Conservation (phyloP, 768 basidiomycete species). For the Pleurotus platypus region DNA sequence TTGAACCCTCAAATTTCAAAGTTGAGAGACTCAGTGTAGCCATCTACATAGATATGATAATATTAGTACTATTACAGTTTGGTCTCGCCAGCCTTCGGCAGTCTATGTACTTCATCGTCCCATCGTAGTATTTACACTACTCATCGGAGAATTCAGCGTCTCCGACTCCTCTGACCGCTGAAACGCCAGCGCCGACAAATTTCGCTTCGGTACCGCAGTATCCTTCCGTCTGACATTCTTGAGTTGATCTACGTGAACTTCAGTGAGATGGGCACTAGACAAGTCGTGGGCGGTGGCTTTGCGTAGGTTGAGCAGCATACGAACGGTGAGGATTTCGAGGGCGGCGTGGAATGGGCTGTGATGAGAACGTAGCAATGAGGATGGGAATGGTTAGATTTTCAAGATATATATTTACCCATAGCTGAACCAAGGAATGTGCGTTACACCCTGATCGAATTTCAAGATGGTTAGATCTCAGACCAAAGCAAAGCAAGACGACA, state of each 20-base stretch:
- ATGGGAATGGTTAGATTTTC: neutral
- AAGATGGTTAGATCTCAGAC: neutral
- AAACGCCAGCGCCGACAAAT: neutral
- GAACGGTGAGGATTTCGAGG: slow-evolving; percentile 40
- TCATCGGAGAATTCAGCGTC: neutral
- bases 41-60: too few species aligned
- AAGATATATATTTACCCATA: slow-evolving; percentile 27
- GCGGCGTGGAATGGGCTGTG: slow-evolving; percentile 44
- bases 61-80: too few species aligned
- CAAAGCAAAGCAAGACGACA: too few species aligned
- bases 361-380: neutral
- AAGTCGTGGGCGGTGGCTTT: slow-evolving; percentile 22
- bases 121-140: neutral
- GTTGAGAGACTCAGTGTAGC: too few species aligned
- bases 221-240: neutral
- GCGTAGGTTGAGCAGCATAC: slow-evolving; percentile 42
- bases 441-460: slow-evolving; percentile 26
- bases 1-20: too few species aligned
- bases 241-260: neutral
- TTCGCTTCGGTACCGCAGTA: neutral
- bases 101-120: too few species aligned
- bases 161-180: neutral
- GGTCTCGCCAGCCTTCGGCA: too few species aligned
- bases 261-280: neutral
- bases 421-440: slow-evolving; percentile 48